Conservation (phyloP, 2,329 filamentous ascomycete genomes). For the Fonsecaea multimorphosa region DNA sequence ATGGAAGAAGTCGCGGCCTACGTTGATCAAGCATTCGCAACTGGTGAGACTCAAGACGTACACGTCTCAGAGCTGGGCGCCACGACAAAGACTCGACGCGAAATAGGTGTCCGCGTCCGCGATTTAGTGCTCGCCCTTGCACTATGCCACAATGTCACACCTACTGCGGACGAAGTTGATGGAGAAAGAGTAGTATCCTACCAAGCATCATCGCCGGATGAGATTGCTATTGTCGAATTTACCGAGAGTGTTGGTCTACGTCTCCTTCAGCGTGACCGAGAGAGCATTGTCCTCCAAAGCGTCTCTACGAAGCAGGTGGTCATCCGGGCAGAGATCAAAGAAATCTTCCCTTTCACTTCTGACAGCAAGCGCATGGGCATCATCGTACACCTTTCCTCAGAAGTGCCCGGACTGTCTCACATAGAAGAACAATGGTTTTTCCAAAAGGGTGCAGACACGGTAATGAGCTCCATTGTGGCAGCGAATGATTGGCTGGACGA, state of each 20-base stretch:
- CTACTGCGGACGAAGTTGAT: slow-evolving; percentile 81
- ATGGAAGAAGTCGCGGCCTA: slow-evolving; percentile 96
- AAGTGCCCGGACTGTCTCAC: slow-evolving; percentile 50
- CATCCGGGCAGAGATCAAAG: slow-evolving; percentile 85
- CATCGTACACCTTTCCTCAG: slow-evolving; percentile 79
- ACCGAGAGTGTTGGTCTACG: slow-evolving; percentile 90
- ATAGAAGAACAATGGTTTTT: slow-evolving; percentile 95
- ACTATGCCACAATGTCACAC: slow-evolving; percentile 96
- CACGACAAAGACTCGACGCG: slow-evolving; percentile 82
- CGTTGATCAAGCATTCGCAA: slow-evolving; percentile 80
- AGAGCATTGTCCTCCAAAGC: slow-evolving; percentile 80
- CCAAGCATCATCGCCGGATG: slow-evolving; percentile 95
- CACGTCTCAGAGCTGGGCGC: slow-evolving; percentile 34
- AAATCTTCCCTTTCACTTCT: slow-evolving; percentile 96
- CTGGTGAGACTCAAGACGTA: slow-evolving; percentile 40
- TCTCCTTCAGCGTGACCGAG: slow-evolving; percentile 82
- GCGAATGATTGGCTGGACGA: slow-evolving; percentile 99
- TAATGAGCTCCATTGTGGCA: slow-evolving; percentile 95
- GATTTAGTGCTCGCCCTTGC: slow-evolving; percentile 92
- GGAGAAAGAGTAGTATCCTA: slow-evolving; percentile 81
- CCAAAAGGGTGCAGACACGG: slow-evolving; percentile 96
- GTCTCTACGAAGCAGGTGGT: slow-evolving; percentile 74
- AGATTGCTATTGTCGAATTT: slow-evolving; percentile 97
- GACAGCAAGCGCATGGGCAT: slow-evolving; percentile 99
- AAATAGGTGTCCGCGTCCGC: slow-evolving; percentile 90